A percentile compares a stretch with the other conserved stretches of the same genome.
These are phyloP conservation scores for Ustilago lituana DNA, from an alignment of 1,284 basidiomycete species.

Conservation along the genomic window DNA sequence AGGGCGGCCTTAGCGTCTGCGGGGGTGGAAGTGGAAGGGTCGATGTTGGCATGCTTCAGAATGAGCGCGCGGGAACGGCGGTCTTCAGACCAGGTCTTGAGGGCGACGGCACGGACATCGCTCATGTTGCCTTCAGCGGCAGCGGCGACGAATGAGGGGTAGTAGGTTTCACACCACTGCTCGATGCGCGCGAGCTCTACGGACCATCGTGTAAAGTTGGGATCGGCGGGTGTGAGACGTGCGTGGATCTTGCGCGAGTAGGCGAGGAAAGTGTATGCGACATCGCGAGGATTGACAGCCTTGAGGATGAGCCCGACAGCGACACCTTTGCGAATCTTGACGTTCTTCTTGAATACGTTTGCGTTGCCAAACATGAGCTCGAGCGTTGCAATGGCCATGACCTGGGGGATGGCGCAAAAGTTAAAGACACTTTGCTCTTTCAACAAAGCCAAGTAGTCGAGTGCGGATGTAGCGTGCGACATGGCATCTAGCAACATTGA, in stretches of 20 bases:
- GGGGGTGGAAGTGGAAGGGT: neutral
- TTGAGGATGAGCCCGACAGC: conserved; percentile 89
- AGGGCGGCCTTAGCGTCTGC: conserved; percentile 9
- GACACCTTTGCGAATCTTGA: conserved; percentile 94
- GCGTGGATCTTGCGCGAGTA: conserved; percentile 84
- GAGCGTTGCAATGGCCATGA: conserved; percentile 96
- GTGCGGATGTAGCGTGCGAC: conserved; percentile 81
- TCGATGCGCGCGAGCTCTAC: conserved; percentile 63
- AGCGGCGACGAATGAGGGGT: conserved; percentile 56
- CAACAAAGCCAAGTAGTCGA: conserved; percentile 89
- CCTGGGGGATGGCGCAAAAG: conserved; percentile 93
- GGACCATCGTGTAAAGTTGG: conserved; percentile 74
- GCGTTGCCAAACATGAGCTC: conserved; percentile 92
- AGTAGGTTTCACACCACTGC: conserved; percentile 63
- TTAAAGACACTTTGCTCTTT: conserved; percentile 93
- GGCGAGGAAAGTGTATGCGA: conserved; percentile 85
- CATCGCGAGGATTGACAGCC: conserved; percentile 90
- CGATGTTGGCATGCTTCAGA: conserved; percentile 19
- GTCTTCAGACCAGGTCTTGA: conserved; percentile 44
- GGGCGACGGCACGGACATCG: conserved; percentile 46
- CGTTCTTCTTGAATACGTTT: conserved; percentile 85
- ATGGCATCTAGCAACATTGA: conserved; percentile 91
- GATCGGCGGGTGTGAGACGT: conserved; percentile 81
- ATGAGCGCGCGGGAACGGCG: conserved; percentile 29
- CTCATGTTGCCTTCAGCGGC: conserved; percentile 13